Evolutionary conservation across 441 rosid genomes (phyloP), one percentile per base, ranked within the genome.

Genomic region (Pelargonium australe): DNA sequence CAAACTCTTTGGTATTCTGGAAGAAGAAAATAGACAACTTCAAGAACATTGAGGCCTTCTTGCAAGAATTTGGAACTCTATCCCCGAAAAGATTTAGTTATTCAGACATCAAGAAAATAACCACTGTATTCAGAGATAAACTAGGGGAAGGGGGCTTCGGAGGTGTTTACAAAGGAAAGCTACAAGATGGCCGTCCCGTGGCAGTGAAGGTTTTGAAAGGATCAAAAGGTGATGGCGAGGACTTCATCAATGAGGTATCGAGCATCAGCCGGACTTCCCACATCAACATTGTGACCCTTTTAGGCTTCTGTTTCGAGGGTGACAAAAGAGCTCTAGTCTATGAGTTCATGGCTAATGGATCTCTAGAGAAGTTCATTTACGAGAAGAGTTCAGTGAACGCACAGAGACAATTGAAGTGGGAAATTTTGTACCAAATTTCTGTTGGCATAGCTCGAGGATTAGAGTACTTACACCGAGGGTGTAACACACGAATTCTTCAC

Each of bases 361-460:
- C 75, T 16, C 63, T 72, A 7, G 71, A 72, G 63, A 72, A 37
- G 71, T 67, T 72, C 71, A 62, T 72, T 17, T 19, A 45, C 41
- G 41, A 62, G 13, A 67, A 63, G 0, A 16, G 58, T 63, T 19
- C 61, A 1, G 14, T 0, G 13, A 20, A 41, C 10, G 16, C 51
- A 61, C 6, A 61, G 25, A 4, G 1, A 0, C 66, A 13, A 19
- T 45, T 67, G 63, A n/a, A 40, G 10, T 47, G 71, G 67, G 55
- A 72, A 53, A 62, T 6, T 2, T 62, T 72, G 63, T 62, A 72
- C 43, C 8, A 11, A 37, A 67, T 67, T n/a, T 34, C 75, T 11
- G 34, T 72, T 4, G 67, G 71, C 71, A 72, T 72, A 17, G 75
- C 75, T 31, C 61, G 23, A 58, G 75, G 75, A 19, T 45, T 72